Percentiles rank a stretch among this genome's conserved stretches.
phyloP scores from a whole-genome alignment of 2,329 filamentous ascomycete species.

The Knufia fluminis region DNA sequence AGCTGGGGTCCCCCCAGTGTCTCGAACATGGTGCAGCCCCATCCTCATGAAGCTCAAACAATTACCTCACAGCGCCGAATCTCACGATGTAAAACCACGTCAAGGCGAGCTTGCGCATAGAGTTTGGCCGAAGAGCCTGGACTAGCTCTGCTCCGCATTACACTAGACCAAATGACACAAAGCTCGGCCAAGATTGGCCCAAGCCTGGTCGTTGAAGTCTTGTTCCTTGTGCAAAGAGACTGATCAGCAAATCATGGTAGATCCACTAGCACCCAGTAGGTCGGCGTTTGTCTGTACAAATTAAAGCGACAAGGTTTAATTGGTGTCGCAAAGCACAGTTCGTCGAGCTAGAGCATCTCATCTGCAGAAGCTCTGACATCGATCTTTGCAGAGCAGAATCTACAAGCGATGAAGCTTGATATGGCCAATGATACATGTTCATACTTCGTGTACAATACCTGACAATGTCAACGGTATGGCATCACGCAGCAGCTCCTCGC shows the following conservation, averaged over 20 bases:
- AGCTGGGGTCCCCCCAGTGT: background rate
- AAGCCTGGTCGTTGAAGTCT: background rate
- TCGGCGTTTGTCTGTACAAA: background rate
- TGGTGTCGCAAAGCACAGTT: background rate
- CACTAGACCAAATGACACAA: background rate
- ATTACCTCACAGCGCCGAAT: background rate
- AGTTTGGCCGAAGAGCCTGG: constrained; percentile 5
- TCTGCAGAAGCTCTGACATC: background rate
- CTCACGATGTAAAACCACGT: background rate
- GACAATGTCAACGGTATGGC: no score
- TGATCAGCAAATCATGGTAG: background rate
- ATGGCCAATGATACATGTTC: no score
- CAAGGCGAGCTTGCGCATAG: background rate
- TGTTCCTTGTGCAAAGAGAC: background rate
- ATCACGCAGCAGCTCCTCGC: no score
- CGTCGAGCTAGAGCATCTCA: background rate
- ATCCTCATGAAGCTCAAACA: background rate
- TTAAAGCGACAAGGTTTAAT: background rate
- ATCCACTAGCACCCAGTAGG: background rate
- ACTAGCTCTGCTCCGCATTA: background rate
- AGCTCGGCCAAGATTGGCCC: background rate
- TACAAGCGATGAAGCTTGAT: no score
- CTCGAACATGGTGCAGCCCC: background rate
- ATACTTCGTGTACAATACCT: no score
- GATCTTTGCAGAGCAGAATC: background rate